Evolutionary conservation across 306 rosid genomes (phyloP), one percentile per base, ranked within the genome.

Genomic region (Pterocarpus santalinus): DNA sequence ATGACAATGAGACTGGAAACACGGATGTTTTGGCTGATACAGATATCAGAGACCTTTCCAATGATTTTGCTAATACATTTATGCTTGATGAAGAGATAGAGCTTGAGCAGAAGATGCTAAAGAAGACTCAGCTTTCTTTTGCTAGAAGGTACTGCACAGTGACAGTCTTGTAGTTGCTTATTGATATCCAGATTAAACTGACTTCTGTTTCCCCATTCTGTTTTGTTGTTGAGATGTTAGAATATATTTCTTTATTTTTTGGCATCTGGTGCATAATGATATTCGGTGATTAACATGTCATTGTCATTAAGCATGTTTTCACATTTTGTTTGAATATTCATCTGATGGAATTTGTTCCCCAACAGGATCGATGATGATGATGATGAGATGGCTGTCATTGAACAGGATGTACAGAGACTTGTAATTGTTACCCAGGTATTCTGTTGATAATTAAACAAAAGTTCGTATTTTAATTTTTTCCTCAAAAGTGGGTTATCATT

Each of bases 61-160:
- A 85, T 80, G 97, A 95, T 87, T 95, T 95, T 85, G 84, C 90
- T 38, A 88, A 86, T 80, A 92, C 99, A 55, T 95, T 95, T 89
- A 84, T 95, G 99, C 91, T 95, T 8, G 99, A 95, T 72, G 99
- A 95, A 85, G 99, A 95, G 88, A 88, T 95, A 17, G 99, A 95
- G 81, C 85, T 90, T 13, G 99, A 93, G 86, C 95, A 88, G 81
- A 89, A 86, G 83, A 69, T 71, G 73, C 56, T 69, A 65, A 91
- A 68, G 87, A 92, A 89, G 70, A 86, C 80, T 56, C 88, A 81
- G 68, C 46, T 52, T 81, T 87, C 89, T 84, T 87, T 88, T 46
- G 39, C 56, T 79, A 82, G 85, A 90, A 93, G 98, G 99, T 91
- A 87, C 71, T 71, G 2, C 14, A 34, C 38, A 55, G 70, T 84